phyloP scores from a whole-genome alignment of 2,329 filamentous ascomycete species.

The Scytalidium lignicola region DNA sequence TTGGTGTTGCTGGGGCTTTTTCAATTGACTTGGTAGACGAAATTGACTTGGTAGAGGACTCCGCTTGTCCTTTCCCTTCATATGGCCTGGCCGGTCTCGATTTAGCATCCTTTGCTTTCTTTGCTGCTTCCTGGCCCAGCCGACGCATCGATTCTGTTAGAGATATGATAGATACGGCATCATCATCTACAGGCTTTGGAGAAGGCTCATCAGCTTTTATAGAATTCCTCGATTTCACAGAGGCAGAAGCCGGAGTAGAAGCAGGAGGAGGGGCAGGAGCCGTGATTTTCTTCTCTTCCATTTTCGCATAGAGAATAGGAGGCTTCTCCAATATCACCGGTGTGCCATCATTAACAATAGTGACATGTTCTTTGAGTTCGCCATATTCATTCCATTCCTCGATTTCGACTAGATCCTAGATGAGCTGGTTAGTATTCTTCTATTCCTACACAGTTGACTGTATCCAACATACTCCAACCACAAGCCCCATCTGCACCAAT shows the following conservation, averaged over 20 bases:
- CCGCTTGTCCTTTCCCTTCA: background rate
- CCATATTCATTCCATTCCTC: constrained; percentile 99
- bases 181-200: constrained; percentile 13
- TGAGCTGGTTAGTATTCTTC: constrained; percentile 5
- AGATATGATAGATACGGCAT: constrained; percentile 19
- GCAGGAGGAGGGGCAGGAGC: constrained; percentile 19
- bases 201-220: constrained; percentile 9
- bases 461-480: constrained; percentile 68
- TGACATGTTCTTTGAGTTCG: constrained; percentile 83
- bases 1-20: background rate
- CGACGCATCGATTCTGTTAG: constrained; percentile 42
- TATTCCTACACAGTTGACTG: background rate
- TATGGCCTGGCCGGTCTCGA: constrained; percentile 27
- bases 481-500: constrained; percentile 78
- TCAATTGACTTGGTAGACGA: no score
- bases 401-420: constrained; percentile 82
- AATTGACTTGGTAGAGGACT: background rate
- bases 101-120: constrained; percentile 56
- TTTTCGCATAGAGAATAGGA: constrained; percentile 10
- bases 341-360: constrained; percentile 39
- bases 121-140: constrained; percentile 60
- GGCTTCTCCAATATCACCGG: constrained; percentile 20
- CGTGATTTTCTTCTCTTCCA: constrained; percentile 10
- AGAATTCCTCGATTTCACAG: constrained; percentile 12
- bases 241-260: constrained; percentile 10